A percentile compares a stretch with the other conserved stretches of the same genome.
These are phyloP conservation scores for Isabelozyma heimii DNA, from an alignment of 805 yeast genomes.

Conservation along the genomic window DNA sequence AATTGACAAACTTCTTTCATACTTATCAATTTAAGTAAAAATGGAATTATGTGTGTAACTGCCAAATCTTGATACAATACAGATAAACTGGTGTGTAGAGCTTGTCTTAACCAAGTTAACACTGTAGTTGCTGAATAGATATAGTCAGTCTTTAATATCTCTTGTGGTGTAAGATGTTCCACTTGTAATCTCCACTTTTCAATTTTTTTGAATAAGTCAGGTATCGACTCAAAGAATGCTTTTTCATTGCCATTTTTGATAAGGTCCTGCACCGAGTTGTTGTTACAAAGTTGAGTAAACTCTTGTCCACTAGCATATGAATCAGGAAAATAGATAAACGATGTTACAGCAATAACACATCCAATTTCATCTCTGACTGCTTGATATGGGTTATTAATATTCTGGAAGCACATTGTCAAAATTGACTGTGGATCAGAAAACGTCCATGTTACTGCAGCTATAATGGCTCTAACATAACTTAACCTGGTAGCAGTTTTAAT, in stretches of 20 bases:
- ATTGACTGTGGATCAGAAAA: slow-evolving; percentile 49
- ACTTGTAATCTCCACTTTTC: slow-evolving; percentile 40
- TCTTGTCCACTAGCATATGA: slow-evolving; percentile 35
- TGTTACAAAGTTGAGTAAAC: slow-evolving; percentile 39
- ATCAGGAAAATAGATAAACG: slow-evolving; percentile 42
- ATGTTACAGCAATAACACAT: slow-evolving; percentile 48
- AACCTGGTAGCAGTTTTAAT: slow-evolving; percentile 63
- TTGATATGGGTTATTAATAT: slow-evolving; percentile 66
- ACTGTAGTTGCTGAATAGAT: slow-evolving; percentile 65
- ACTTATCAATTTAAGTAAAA: slow-evolving; percentile 58
- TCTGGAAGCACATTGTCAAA: slow-evolving; percentile 41
- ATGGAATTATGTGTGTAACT: slow-evolving; percentile 56
- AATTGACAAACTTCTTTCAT: slow-evolving; percentile 81
- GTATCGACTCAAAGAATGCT: slow-evolving; percentile 34
- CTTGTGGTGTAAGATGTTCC: slow-evolving; percentile 47
- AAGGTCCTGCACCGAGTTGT: slow-evolving; percentile 9
- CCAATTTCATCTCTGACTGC: slow-evolving; percentile 71
- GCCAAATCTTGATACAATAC: slow-evolving; percentile 52
- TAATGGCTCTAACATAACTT: slow-evolving; percentile 48
- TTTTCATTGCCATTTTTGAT: slow-evolving; percentile 15
- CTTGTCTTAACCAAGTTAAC: slow-evolving; percentile 54
- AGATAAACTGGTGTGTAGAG: slow-evolving; percentile 54
- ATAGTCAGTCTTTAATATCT: slow-evolving; percentile 56
- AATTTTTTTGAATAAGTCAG: slow-evolving; percentile 42
- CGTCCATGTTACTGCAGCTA: slow-evolving; percentile 54